Evolutionary conservation across 2,329 filamentous ascomycete species (phyloP), one percentile per base, ranked within the genome.

Genomic region (Pseudogymnoascus sp.): DNA sequence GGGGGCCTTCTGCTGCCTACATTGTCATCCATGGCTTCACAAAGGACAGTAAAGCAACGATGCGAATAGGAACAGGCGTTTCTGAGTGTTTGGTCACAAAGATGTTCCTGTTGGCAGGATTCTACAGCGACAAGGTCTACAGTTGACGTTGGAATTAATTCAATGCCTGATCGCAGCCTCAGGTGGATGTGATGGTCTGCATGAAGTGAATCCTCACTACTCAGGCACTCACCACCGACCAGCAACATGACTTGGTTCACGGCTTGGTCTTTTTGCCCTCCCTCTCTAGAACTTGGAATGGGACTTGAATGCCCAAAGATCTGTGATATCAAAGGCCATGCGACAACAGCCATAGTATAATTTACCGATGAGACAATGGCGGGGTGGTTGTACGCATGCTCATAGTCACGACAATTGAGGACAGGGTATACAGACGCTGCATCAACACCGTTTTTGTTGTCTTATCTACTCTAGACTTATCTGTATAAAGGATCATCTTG

Each of bases 1-100:
- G 1, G 71, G 88, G 2, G 43, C 43, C n/a, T 53, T 50, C 25
- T 30, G 25, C 8, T 53, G 43, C 22, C 25, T 53, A 30, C 43
- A 53, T 15, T 53, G 43, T 30, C 25, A 53, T 53, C 4, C 8
- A 53, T 53, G n/a, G 25, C 25, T 53, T 30, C 43, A 33, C 43
- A 53, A 50, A 53, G n/a, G 18, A 53, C 43, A 53, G 43, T 53
- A 25, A 53, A 30, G 43, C 43, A 9, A 53, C 43, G 11, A 53
- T 53, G 43, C 43, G 12, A 50, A 12, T 12, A 8, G 8, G 25
- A 53, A 53, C 25, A 30, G 18, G n/a, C 9, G 43, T 53, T 53
- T 53, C n/a, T 18, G n/a, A 6, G 43, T 53, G 43, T 53, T 53
- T 53, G 43, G 43, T 11, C 43, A 53, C n/a, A 53, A 30, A 30